These are phyloP conservation scores for Torulaspora microellipsoides DNA, from an alignment of 805 yeast species.

Conservation along the genomic window DNA sequence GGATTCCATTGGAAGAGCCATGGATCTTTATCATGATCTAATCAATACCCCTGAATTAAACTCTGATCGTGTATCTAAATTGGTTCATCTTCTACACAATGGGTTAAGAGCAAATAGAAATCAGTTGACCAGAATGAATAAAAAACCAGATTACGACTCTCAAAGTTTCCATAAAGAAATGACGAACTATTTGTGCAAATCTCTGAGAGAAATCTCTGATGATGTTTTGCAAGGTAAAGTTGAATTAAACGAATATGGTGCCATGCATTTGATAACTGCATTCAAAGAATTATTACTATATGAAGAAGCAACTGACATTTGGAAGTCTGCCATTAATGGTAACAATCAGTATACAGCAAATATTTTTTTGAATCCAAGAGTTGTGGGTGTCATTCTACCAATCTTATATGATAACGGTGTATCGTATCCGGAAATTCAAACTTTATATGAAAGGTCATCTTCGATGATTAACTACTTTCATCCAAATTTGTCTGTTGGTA, in stretches of 20 bases:
- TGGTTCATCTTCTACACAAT: slow-evolving; percentile 50
- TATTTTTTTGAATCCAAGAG: slow-evolving; percentile 56
- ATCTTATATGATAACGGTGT: slow-evolving; percentile 58
- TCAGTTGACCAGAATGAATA: slow-evolving; percentile 50
- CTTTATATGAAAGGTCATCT: slow-evolving; percentile 47
- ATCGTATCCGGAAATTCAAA: slow-evolving; percentile 55
- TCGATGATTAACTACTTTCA: slow-evolving; percentile 32
- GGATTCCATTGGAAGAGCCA: slow-evolving; percentile 48
- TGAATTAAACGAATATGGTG: slow-evolving; percentile 48
- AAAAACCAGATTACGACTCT: slow-evolving; percentile 57
- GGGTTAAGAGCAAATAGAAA: slow-evolving; percentile 53
- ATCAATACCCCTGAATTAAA: slow-evolving; percentile 45
- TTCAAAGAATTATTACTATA: slow-evolving; percentile 56
- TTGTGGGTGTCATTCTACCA: slow-evolving; percentile 66
- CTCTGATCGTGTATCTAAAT: slow-evolving; percentile 43
- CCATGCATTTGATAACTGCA: slow-evolving; percentile 53
- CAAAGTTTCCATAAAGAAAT: slow-evolving; percentile 52
- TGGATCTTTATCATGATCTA: slow-evolving; percentile 47
- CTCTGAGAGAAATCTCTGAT: slow-evolving; percentile 49
- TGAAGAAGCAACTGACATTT: slow-evolving; percentile 60
- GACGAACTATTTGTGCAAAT: slow-evolving; percentile 45
- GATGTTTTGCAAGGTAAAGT: slow-evolving; percentile 45
- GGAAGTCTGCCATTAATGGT: slow-evolving; percentile 49
- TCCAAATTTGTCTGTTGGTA: slow-evolving; percentile 57
- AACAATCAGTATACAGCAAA: slow-evolving; percentile 23